Evolutionary conservation across 768 basidiomycete genomes (phyloP).

Genomic region (Mycena olivaceomarginata): DNA sequence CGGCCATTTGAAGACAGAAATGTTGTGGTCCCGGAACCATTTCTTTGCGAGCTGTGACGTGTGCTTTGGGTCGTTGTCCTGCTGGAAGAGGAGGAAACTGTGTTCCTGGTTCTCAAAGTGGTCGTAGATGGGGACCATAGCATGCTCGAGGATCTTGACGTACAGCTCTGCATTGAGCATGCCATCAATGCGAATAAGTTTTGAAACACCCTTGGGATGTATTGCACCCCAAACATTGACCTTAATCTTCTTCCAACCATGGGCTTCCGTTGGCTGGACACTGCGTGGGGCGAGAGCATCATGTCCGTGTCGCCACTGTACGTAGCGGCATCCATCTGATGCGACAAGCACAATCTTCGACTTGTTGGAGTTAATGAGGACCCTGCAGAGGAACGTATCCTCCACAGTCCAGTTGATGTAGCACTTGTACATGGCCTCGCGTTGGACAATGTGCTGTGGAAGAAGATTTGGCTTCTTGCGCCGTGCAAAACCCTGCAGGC

Average conservation of each 20-base stretch:
- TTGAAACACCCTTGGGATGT: too few species aligned
- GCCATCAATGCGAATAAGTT: too few species aligned
- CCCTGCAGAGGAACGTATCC: constrained; percentile 14
- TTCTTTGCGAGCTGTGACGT: neutral
- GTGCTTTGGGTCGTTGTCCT: neutral
- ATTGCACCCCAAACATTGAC: too few species aligned
- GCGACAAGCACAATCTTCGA: constrained; percentile 7
- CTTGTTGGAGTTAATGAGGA: too few species aligned
- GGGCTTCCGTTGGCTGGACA: constrained; percentile 10
- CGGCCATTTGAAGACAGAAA: neutral
- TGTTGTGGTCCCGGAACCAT: neutral
- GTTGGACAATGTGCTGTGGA: neutral
- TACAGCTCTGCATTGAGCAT: too few species aligned
- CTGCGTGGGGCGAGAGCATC: constrained; percentile 11
- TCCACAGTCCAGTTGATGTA: constrained; percentile 4
- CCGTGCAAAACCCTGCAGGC: neutral
- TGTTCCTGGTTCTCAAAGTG: neutral
- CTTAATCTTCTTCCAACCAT: constrained; percentile 7
- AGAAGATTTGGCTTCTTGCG: neutral
- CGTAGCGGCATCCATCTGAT: constrained; percentile 20
- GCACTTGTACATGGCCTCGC: constrained; percentile 1
- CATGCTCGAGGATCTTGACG: neutral
- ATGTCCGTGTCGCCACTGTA: neutral
- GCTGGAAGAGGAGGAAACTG: neutral
- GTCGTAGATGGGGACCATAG: neutral